These are phyloP conservation scores for Naganishia sp. DNA, from an alignment of 1,284 basidiomycete species.

Conservation along the genomic window DNA sequence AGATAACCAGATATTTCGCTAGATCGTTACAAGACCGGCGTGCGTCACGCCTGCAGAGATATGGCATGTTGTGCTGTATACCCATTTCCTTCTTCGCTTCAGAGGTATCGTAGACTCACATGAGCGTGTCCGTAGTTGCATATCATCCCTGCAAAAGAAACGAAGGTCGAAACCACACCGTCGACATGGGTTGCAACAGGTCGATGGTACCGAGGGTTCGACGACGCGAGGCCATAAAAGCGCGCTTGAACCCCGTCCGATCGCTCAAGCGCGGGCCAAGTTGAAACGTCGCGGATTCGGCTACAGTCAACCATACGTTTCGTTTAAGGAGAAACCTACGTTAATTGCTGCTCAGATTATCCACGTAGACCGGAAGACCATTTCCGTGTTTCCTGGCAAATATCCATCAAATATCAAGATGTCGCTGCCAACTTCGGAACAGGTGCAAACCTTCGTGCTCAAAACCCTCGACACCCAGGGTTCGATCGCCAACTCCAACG, in stretches of 20 bases:
- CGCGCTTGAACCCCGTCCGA: slow-evolving; percentile 3
- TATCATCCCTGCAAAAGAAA: no score
- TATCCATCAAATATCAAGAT: slow-evolving; percentile 3
- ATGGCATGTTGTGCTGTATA: no score
- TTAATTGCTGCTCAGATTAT: neutral
- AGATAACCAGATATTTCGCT: no score
- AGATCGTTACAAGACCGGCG: no score
- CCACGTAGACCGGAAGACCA: neutral
- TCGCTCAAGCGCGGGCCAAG: slow-evolving; percentile 19
- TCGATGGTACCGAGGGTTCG: no score
- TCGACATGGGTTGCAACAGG: no score
- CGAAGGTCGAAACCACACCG: no score
- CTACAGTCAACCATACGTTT: neutral
- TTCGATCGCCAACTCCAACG: slow-evolving; percentile 67
- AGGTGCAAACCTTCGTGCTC: slow-evolving; percentile 75
- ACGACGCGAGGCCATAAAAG: neutral
- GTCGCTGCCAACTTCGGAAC: slow-evolving; percentile 54
- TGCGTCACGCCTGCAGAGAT: no score
- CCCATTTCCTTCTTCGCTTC: no score
- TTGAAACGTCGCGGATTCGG: neutral
- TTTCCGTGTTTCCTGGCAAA: neutral
- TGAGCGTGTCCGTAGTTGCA: no score
- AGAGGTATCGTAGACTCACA: no score
- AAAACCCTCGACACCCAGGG: slow-evolving; percentile 63
- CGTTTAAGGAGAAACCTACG: neutral